These are phyloP conservation scores for Calonectria naviculata DNA, from an alignment of 2,329 filamentous ascomycete genomes.

Conservation along the genomic window DNA sequence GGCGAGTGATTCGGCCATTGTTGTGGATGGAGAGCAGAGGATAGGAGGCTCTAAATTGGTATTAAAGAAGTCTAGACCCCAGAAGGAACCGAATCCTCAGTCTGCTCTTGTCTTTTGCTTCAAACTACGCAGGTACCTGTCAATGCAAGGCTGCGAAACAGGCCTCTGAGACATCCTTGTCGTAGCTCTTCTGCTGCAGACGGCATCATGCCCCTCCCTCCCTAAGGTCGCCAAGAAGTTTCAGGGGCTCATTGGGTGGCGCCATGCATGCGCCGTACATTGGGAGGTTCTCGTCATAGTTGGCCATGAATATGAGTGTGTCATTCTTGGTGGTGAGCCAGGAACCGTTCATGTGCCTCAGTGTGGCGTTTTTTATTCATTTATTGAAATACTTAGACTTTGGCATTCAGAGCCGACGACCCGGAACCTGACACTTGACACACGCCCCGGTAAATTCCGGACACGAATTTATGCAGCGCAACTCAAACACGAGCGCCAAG, in stretches of 20 bases:
- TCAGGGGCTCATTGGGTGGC: not conserved
- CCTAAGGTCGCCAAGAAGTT: not conserved
- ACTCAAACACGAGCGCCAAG: constrained; percentile 30
- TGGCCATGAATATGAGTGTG: not conserved
- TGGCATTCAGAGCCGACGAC: not conserved
- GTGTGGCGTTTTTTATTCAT: not conserved
- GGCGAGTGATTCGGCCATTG: not conserved
- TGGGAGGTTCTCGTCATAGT: not conserved
- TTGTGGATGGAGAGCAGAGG: not conserved
- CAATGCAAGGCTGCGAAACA: not conserved
- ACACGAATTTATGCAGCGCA: constrained; percentile 24
- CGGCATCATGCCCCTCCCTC: not conserved
- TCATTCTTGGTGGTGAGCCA: constrained; percentile 3
- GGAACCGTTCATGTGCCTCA: not conserved
- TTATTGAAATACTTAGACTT: not conserved
- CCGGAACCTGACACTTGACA: not conserved
- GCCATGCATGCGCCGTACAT: constrained; percentile 10
- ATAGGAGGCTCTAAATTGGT: not conserved
- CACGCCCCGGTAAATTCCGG: constrained; percentile 36
- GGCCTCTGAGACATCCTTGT: not conserved
- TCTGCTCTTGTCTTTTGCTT: not conserved
- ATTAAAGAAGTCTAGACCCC: not conserved
- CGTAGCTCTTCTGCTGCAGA: not conserved
- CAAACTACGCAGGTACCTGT: not conserved
- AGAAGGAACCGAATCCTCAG: not conserved